Evolutionary conservation across 2,329 filamentous ascomycete genomes (phyloP), one percentile per base, ranked within the genome.

Genomic region (Aspergillus uvarum): DNA sequence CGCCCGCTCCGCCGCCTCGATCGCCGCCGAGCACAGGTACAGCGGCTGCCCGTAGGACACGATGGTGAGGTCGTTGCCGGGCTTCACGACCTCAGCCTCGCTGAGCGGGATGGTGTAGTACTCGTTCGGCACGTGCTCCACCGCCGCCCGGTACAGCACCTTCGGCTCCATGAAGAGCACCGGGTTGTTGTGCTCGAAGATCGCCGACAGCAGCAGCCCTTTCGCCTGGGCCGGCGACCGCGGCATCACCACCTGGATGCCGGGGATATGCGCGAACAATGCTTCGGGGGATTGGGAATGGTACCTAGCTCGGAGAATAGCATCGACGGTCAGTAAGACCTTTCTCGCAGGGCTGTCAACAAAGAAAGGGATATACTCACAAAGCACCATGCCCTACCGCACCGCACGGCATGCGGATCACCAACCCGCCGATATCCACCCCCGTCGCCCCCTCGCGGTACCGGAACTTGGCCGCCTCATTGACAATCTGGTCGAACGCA

Each of bases 161-260:
- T 97, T 97, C 49, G 93, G 93, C 74, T 97, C 93, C 88, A 97
- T 88, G 76, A 97, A 96, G 56, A 97, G 81, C 63, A 94, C 91
- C 0, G 93, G 93, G 74, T 97, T 93, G 63, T 92, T 91, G 69
- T 83, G 87, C 79, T 80, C 86, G 54, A 86, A 86, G 56, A 96
- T 92, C 0, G 89, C 85, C 3, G 89, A 84, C 3, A 96, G 81
- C 54, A 96, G 80, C 3, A 97, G 81, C 2, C 93, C 93, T 76
- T 97, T 97, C 5, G 93, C 93, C 76, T 97, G 93, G 2, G 89
- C 76, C 0, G 93, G 93, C 0, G 91, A 95, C 50, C 93, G 84
- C 0, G 93, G 93, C 75, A 96, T 88, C 26, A 97, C 87, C 24
- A 97, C 91, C 52, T 90, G 85, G 48, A 96, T 79, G 3, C 93